Evolutionary conservation across 2,329 filamentous ascomycete species (phyloP), one percentile per base, ranked within the genome.

Genomic region (Fusarium nodosum): DNA sequence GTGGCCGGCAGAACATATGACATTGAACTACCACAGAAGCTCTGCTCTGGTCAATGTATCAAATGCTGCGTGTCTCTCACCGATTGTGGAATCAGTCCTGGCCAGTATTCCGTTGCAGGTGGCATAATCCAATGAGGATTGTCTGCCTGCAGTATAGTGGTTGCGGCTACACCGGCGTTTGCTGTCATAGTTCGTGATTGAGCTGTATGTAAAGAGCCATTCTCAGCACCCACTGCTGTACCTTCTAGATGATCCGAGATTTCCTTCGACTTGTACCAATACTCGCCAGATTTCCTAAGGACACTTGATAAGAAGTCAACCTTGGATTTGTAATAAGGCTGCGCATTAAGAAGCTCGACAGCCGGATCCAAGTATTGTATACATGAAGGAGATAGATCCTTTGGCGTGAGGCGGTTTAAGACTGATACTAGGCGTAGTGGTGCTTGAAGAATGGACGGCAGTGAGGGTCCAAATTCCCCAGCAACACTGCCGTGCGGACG

Each of bases 331-430:
- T 73, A 42, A 22, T 60, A 18, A 0, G 44, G 53, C 9, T 28
- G 41, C 5, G 44, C 26, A 3, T 61, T 24, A 26, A 75, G 48
- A 31, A 68, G 56, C 12, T 57, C 24, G 2, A 44, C 52, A 8
- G 60, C 69, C 38, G 48, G 57, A 38, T 64, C 54, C 12, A 75
- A 48, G 6, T 71, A 64, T n/a, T 63, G 44, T 9, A 72, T 58
- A 22, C 71, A 75, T 2, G 73, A 66, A 3, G 73, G 73, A 11
- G 73, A 75, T 24, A 71, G 28, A 13, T 72, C 74, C 34, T 71
- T 58, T 13, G 72, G 59, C 7, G 51, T 45, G 10, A 74, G 36
- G 10, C 52, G 48, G 7, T 63, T 68, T 47, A 75, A 69, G 11
- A 75, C 59, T 18, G 58, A 48, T 15, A 72, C 42, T 4, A 75